Conservation (phyloP, 1,284 basidiomycete genomes). For the Ganoderma boninense region DNA sequence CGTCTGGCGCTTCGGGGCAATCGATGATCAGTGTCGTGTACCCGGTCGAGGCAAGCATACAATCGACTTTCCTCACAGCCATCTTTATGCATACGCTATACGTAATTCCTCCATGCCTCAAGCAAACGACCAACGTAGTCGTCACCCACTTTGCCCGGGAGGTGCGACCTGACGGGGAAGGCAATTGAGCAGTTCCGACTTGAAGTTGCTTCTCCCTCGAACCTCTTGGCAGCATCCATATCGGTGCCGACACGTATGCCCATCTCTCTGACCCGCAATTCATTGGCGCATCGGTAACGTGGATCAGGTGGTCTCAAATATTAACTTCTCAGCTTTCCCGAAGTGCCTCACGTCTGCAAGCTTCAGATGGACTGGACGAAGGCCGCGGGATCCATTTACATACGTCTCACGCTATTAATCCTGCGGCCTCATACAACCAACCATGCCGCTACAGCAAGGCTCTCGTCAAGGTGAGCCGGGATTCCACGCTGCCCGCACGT, state of each 20-base stretch:
- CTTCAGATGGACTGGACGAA: neutral
- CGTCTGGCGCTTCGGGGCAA: neutral
- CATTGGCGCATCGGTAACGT: neutral
- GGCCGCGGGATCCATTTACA: neutral
- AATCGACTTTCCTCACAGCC: neutral
- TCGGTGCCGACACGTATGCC: neutral
- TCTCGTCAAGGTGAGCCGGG: neutral
- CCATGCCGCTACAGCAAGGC: neutral
- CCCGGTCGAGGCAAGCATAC: neutral
- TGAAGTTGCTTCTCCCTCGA: neutral
- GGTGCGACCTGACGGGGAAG: neutral
- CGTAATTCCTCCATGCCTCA: too few relatives aligned
- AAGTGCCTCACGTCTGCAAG: neutral
- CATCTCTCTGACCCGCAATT: neutral
- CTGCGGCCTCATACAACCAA: neutral
- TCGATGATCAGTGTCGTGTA: neutral
- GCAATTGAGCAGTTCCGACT: neutral
- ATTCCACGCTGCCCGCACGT: slow-evolving; percentile 18
- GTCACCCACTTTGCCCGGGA: neutral
- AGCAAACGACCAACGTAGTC: too few relatives aligned
- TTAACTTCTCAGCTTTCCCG: neutral
- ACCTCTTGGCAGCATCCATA: neutral
- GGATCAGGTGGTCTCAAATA: neutral
- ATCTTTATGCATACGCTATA: too few relatives aligned
- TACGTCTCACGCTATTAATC: neutral